A percentile compares a stretch with the other conserved stretches of the same genome.
These are phyloP conservation scores for Fomitopsis pulvina DNA, from an alignment of 768 basidiomycete genomes.

Conservation along the genomic window DNA sequence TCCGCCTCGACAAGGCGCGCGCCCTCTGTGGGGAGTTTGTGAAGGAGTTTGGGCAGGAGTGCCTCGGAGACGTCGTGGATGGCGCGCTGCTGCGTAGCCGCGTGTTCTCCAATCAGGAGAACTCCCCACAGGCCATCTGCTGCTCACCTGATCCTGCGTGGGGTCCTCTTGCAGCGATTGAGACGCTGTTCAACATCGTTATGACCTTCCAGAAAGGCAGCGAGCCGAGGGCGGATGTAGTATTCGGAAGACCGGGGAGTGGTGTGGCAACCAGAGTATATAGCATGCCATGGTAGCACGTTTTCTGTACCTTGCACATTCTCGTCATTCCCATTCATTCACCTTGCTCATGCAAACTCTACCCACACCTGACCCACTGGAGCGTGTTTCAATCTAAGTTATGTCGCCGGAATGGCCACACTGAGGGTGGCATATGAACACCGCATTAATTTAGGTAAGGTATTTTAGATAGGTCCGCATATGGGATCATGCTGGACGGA, in stretches of 20 bases:
- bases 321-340: not conserved
- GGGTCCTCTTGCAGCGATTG: constrained; percentile 15
- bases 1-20: constrained; percentile 22
- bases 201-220: constrained; percentile 24
- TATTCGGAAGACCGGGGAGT: constrained; percentile 24
- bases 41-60: constrained; percentile 4
- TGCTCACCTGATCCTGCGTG: constrained; percentile 17
- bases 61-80: constrained; percentile 12
- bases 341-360: too few species aligned
- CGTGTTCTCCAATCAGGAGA: constrained; percentile 26
- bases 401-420: too few species aligned
- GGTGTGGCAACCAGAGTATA: constrained; percentile 14
- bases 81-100: constrained; percentile 19
- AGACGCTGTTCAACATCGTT: constrained; percentile 31
- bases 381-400: too few species aligned
- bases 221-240: constrained; percentile 24
- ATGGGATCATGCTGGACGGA: too few species aligned
- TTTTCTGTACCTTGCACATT: not conserved
- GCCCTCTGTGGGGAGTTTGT: constrained; percentile 20
- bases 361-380: too few species aligned
- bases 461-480: too few species aligned
- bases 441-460: too few species aligned
- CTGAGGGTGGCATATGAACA: too few species aligned
- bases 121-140: constrained; percentile 27
- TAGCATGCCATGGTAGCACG: constrained; percentile 12